Percentiles rank a stretch among this genome's conserved stretches.
Conservation (phyloP, 2,329 filamentous ascomycete genomes). For the Aspergillus spinulosporus region DNA sequence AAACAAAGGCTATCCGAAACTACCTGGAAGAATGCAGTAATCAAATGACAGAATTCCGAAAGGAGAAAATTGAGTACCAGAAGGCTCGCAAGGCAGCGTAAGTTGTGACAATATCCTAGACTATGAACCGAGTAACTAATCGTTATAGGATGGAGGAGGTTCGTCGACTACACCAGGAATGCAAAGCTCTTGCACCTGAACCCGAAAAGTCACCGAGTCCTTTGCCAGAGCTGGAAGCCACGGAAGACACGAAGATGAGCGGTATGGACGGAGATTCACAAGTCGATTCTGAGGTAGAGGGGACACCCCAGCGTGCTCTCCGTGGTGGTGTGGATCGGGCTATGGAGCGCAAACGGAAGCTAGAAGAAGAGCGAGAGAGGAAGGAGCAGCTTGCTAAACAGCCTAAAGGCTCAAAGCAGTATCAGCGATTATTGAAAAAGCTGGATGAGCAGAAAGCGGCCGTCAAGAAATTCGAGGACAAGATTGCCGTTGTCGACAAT, state of each 20-base stretch:
- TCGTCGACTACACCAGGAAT: conserved; percentile 48
- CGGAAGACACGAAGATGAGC: conserved; percentile 43
- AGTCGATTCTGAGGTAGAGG: conserved; percentile 72
- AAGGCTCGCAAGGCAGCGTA: conserved; percentile 67
- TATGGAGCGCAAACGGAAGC: conserved; percentile 74
- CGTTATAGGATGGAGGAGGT: conserved; percentile 44
- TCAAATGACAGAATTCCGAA: conserved; percentile 91
- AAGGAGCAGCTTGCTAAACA: conserved; percentile 65
- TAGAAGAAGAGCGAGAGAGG: conserved; percentile 68
- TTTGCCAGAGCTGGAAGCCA: conserved; percentile 43
- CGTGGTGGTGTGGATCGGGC: conserved; percentile 67
- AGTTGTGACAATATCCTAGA: conserved; percentile 31
- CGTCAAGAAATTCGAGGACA: conserved; percentile 78
- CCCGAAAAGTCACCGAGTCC: conserved; percentile 47
- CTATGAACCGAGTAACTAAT: neutral
- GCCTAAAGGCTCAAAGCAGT: conserved; percentile 82
- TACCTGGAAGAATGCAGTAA: conserved; percentile 92
- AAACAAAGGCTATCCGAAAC: conserved; percentile 80
- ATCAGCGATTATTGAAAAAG: conserved; percentile 81
- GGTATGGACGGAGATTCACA: conserved; percentile 63
- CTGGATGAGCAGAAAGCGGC: conserved; percentile 83
- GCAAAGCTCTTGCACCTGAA: conserved; percentile 50
- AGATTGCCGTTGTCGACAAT: conserved; percentile 83
- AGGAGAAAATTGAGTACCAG: conserved; percentile 93
- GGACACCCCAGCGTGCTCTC: conserved; percentile 56